These are phyloP conservation scores for Aspergillus egyptiacus DNA, from an alignment of 495 filamentous ascomycete genomes.

Conservation along the genomic window DNA sequence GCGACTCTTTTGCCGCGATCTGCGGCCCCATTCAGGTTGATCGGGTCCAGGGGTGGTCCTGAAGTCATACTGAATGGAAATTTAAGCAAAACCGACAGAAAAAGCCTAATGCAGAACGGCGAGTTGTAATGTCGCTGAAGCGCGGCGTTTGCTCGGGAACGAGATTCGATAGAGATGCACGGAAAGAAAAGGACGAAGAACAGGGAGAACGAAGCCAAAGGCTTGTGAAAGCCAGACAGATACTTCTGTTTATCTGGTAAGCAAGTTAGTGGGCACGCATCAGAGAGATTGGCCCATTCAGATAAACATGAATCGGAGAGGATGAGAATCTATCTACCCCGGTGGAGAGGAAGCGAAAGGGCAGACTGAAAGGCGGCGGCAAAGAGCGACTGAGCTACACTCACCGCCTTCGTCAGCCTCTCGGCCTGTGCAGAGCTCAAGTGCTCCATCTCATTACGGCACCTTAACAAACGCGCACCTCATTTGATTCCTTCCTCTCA, in stretches of 20 bases:
- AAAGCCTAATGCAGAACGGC: not conserved
- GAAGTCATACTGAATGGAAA: slow-evolving; percentile 30
- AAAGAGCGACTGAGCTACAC: slow-evolving; percentile 8
- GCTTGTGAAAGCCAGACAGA: not conserved
- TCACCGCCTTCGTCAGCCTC: slow-evolving; percentile 25
- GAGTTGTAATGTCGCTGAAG: slow-evolving; percentile 3
- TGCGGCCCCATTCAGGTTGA: slow-evolving; percentile 40
- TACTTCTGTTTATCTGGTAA: not conserved
- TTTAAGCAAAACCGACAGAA: slow-evolving; percentile 2
- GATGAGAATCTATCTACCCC: slow-evolving; percentile 9
- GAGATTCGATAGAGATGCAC: not conserved
- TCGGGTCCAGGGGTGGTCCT: slow-evolving; percentile 50
- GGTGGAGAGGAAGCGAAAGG: slow-evolving; percentile 18
- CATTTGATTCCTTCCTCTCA: slow-evolving; percentile 5
- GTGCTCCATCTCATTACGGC: slow-evolving; percentile 10
- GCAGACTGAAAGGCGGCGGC: slow-evolving; percentile 19
- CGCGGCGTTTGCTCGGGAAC: slow-evolving; percentile 20
- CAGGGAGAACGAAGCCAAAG: not conserved
- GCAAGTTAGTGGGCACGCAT: slow-evolving; percentile 2
- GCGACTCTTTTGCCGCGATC: slow-evolving; percentile 71
- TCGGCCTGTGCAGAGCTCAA: slow-evolving; percentile 8
- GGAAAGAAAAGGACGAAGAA: not conserved
- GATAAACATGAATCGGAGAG: slow-evolving; percentile 9
- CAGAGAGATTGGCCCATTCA: slow-evolving; percentile 3
- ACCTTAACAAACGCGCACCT: slow-evolving; percentile 8